These are phyloP conservation scores for Monilinia laxa DNA, from an alignment of 2,329 filamentous ascomycete genomes.

Conservation along the genomic window DNA sequence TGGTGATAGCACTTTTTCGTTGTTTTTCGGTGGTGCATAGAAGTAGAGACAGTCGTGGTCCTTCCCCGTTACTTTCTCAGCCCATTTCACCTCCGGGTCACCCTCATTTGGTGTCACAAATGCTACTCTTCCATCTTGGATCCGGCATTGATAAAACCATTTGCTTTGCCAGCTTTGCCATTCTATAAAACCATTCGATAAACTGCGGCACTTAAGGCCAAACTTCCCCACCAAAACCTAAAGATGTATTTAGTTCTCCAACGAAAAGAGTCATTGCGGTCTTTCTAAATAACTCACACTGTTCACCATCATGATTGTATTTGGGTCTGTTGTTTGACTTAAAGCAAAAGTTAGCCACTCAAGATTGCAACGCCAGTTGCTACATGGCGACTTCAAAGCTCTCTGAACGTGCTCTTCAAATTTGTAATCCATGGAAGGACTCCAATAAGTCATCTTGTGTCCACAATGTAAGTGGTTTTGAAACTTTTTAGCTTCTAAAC, in stretches of 20 bases:
- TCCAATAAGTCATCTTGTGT: neutral
- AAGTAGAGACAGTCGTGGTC: no score
- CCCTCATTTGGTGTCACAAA: neutral
- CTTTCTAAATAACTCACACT: neutral
- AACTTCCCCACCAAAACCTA: neutral
- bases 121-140: neutral
- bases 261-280: neutral
- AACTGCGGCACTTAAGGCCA: neutral
- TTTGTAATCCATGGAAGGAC: neutral
- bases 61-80: neutral
- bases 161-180: conserved; percentile 4
- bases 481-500: neutral
- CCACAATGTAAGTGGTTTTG: neutral
- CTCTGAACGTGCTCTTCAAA: conserved; percentile 10
- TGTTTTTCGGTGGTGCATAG: fast-evolving
- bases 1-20: neutral
- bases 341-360: neutral
- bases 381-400: neutral
- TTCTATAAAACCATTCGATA: neutral
- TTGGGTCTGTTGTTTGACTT: neutral
- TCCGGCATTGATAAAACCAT: neutral
- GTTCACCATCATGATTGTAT: conserved; percentile 6
- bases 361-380: neutral
- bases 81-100: neutral
- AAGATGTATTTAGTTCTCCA: neutral